Conservation (phyloP, 345 rosid genomes). For the Boechera divaricarpa region DNA sequence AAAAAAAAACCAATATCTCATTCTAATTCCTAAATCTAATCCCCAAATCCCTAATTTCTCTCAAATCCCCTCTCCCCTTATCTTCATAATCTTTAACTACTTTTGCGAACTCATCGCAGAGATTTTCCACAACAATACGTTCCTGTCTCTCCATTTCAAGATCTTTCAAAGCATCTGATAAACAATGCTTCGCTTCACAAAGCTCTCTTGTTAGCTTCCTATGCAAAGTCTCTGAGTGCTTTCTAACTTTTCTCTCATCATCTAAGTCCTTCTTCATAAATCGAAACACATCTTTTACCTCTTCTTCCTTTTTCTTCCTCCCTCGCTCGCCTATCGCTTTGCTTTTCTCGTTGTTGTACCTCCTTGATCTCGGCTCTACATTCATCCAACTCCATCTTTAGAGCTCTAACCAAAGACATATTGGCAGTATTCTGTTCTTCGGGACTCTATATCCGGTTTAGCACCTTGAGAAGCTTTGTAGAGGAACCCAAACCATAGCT, state of each 20-base stretch:
- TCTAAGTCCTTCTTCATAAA: slow-evolving; percentile 61
- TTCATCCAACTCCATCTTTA: slow-evolving; percentile 73
- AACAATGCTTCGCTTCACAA: slow-evolving; percentile 65
- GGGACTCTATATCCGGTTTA: slow-evolving; percentile 87
- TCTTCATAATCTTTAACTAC: slow-evolving; percentile 79
- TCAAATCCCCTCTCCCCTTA: slow-evolving; percentile 49
- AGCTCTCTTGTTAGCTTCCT: slow-evolving; percentile 75
- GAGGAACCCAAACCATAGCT: slow-evolving; percentile 71
- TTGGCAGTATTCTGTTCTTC: slow-evolving; percentile 87
- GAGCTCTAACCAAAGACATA: slow-evolving; percentile 62
- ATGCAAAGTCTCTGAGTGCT: slow-evolving; percentile 70
- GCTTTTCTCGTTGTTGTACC: slow-evolving; percentile 54
- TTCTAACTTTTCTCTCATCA: slow-evolving; percentile 70
- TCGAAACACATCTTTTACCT: slow-evolving; percentile 54
- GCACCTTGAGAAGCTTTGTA: slow-evolving; percentile 75
- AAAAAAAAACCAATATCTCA: too few species aligned
- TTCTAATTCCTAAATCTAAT: too few species aligned
- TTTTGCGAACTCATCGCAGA: slow-evolving; percentile 92
- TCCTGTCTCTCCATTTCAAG: slow-evolving; percentile 79
- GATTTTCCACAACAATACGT: slow-evolving; percentile 66
- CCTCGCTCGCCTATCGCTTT: slow-evolving; percentile 48
- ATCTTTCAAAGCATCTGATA: slow-evolving; percentile 65
- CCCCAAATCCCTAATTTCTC: too few species aligned
- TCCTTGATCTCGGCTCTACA: slow-evolving; percentile 70
- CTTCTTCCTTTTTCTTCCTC: slow-evolving; percentile 56